Evolutionary conservation across 371 early-diverging fungal genomes (phyloP).

Genomic region (Blakeslea trispora): DNA sequence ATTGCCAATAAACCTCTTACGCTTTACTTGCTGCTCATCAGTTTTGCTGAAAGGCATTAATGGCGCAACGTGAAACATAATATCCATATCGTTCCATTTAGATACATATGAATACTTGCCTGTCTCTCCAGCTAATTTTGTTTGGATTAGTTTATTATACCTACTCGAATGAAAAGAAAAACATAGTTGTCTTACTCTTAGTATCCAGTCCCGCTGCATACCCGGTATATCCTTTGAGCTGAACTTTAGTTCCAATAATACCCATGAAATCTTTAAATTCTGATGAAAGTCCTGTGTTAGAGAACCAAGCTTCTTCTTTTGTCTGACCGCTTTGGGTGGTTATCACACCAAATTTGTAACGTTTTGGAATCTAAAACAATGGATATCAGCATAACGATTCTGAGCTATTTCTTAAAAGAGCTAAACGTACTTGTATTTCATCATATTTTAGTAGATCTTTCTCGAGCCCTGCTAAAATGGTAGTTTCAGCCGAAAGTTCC

Average conservation of each 20-base stretch:
- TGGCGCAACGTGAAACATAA: conserved; percentile 86
- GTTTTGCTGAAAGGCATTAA: conserved; percentile 68
- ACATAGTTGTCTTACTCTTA: conserved; percentile 52
- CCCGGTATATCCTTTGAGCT: conserved; percentile 74
- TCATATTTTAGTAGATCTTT: conserved; percentile 83
- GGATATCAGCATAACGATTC: background rate
- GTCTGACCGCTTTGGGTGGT: conserved; percentile 66
- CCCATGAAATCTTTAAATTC: conserved; percentile 66
- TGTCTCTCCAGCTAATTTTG: conserved; percentile 59
- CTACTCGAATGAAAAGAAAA: background rate
- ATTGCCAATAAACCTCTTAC: conserved; percentile 86
- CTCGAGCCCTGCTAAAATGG: conserved; percentile 55
- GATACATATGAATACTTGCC: conserved; percentile 75
- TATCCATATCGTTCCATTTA: conserved; percentile 74
- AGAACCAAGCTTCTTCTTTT: conserved; percentile 78
- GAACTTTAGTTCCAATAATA: conserved; percentile 72
- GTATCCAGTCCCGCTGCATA: conserved; percentile 86
- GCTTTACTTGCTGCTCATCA: conserved; percentile 78
- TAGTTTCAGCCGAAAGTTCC: conserved; percentile 46
- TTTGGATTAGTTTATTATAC: background rate
- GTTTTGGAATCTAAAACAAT: conserved; percentile 58
- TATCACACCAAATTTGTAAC: conserved; percentile 83
- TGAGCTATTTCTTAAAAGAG: background rate
- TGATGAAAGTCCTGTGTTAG: conserved; percentile 63
- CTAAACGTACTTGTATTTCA: conserved; percentile 82